These are phyloP conservation scores for Sphagnum tenellum DNA, from an alignment of 225 moss, liverwort and hornwort species.

Conservation along the genomic window DNA sequence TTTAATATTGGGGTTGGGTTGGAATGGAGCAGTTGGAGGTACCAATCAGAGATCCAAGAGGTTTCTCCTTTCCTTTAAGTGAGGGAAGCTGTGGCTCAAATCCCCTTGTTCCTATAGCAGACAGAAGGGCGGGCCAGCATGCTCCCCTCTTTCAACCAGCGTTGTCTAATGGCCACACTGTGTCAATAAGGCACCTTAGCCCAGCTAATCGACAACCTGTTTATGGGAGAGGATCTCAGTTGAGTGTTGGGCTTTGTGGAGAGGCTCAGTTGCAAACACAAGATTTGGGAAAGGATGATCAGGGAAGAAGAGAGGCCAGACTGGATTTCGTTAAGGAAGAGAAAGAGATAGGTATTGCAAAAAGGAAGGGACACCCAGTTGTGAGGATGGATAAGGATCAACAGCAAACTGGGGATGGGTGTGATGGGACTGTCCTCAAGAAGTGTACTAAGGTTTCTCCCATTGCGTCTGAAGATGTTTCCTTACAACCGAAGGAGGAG, in stretches of 20 bases:
- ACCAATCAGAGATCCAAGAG: conserved; percentile 9
- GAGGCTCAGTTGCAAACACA: not conserved
- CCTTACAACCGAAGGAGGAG: conserved; percentile 6
- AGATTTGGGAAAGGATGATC: conserved; percentile 1
- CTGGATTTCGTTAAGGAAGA: too few species aligned
- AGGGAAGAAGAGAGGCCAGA: too few species aligned
- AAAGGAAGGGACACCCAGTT: too few species aligned
- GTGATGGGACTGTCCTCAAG: conserved; percentile 12
- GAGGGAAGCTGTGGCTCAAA: conserved; percentile 34
- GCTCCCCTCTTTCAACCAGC: not conserved
- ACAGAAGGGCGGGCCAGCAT: not conserved
- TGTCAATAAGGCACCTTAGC: not conserved
- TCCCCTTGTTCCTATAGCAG: conserved; percentile 13
- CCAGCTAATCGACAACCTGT: not conserved
- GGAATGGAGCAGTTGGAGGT: not conserved
- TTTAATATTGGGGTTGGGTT: too few species aligned
- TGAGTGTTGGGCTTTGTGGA: not conserved
- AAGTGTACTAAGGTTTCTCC: conserved; percentile 24
- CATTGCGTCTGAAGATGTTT: conserved; percentile 5
- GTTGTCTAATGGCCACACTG: not conserved
- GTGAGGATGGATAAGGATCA: too few species aligned
- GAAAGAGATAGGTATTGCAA: too few species aligned
- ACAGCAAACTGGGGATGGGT: conserved; percentile 11
- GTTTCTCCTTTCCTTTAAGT: conserved; percentile 4
- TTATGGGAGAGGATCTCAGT: not conserved